Conservation (phyloP, 345 rosid genomes). For the Draba incana region DNA sequence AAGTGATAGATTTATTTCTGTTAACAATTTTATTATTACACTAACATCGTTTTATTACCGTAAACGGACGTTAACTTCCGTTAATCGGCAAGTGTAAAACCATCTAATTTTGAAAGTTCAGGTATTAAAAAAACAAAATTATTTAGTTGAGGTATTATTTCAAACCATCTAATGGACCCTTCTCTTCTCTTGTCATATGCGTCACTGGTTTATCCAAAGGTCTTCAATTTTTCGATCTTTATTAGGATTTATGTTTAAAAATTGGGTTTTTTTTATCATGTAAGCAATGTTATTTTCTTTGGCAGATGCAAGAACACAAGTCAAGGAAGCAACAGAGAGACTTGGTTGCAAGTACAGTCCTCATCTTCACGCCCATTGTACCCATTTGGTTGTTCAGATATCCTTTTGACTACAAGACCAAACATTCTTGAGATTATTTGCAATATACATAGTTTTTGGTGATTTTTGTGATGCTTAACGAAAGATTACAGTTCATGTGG, state of each 20-base stretch:
- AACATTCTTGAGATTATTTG: background rate
- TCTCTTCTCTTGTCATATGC: conserved; percentile 76
- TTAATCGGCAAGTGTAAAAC: no score
- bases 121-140: no score
- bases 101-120: no score
- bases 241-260: background rate
- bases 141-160: no score
- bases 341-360: conserved; percentile 89
- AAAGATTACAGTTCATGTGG: conserved; percentile 73
- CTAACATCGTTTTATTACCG: no score
- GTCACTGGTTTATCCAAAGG: conserved; percentile 97
- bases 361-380: conserved; percentile 76
- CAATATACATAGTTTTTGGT: background rate
- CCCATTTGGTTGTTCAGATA: conserved; percentile 98
- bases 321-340: conserved; percentile 91
- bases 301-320: conserved; percentile 91
- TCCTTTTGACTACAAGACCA: conserved; percentile 49
- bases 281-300: background rate
- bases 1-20: no score
- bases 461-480: conserved; percentile 54
- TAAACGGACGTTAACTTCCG: no score
- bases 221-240: no score
- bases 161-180: no score
- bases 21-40: no score
- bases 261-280: background rate